Percentiles rank a stretch among this genome's conserved stretches.
Evolutionary conservation across 768 basidiomycete genomes (phyloP).

Genomic region (Trametes maxima): DNA sequence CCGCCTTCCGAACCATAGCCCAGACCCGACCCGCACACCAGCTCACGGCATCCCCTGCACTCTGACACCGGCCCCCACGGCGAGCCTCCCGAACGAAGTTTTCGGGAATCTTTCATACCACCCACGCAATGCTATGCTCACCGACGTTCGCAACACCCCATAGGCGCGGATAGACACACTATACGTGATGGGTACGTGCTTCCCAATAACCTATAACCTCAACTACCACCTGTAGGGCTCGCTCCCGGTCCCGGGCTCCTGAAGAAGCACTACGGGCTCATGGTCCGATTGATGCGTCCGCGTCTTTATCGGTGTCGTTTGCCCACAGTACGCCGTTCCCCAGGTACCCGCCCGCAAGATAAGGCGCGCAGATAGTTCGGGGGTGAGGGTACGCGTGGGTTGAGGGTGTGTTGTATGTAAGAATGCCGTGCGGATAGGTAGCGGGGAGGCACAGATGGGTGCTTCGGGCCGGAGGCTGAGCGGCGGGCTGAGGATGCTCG

Average conservation of each 20-base stretch:
- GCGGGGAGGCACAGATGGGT: not conserved
- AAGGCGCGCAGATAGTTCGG: not conserved
- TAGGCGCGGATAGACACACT: not conserved
- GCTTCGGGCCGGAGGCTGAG: not conserved
- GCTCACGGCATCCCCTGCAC: not conserved
- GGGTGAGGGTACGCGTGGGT: not conserved
- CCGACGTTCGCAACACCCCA: not conserved
- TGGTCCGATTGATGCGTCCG: slow-evolving; percentile 13
- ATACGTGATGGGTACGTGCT: slow-evolving; percentile 22
- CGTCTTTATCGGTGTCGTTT: not conserved
- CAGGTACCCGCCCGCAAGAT: slow-evolving; percentile 3
- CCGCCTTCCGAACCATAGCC: not conserved
- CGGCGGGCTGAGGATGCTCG: not conserved
- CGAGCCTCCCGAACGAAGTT: slow-evolving; percentile 9
- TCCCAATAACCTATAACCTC: slow-evolving; percentile 14
- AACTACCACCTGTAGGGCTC: slow-evolving; percentile 1
- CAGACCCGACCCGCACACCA: not conserved
- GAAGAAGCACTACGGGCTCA: slow-evolving; percentile 9
- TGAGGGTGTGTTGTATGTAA: not conserved
- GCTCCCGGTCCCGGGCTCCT: slow-evolving; percentile 3
- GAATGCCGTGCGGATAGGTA: not conserved
- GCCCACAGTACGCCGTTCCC: not conserved
- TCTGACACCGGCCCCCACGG: not conserved
- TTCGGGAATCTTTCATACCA: slow-evolving; percentile 3
- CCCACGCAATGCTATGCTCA: not conserved